phyloP scores from a whole-genome alignment of 2,329 filamentous ascomycete species.

The Metarhizium humberi region DNA sequence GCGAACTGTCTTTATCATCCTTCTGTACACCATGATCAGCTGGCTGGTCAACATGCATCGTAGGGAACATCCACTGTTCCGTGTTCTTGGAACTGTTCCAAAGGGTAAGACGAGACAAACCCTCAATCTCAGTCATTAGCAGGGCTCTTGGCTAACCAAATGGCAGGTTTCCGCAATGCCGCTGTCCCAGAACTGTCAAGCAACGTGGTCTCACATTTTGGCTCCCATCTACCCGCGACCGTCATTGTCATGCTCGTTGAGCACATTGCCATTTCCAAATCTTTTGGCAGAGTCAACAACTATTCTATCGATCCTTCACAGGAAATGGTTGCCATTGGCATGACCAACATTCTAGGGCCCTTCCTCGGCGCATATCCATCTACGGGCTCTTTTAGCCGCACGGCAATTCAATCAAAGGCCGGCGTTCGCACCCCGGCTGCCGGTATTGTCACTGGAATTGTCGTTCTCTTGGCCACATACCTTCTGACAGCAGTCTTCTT shows the following conservation, averaged over 20 bases:
- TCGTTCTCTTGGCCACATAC: conserved; percentile 87
- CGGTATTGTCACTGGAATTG: conserved; percentile 74
- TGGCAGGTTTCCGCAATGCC: conserved; percentile 65
- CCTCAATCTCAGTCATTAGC: neutral
- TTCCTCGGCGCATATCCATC: conserved; percentile 89
- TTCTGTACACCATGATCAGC: conserved; percentile 86
- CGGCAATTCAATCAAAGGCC: conserved; percentile 94
- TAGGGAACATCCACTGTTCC: conserved; percentile 56
- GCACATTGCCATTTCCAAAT: conserved; percentile 95
- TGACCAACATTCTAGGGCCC: conserved; percentile 81
- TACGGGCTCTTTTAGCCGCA: conserved; percentile 92
- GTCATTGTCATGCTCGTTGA: conserved; percentile 95
- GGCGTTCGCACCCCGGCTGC: conserved; percentile 87
- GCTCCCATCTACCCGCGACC: conserved; percentile 66
- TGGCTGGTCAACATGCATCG: conserved; percentile 71
- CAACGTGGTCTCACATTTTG: conserved; percentile 58
- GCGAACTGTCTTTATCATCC: conserved; percentile 81
- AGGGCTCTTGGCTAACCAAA: neutral
- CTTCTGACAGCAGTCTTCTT: conserved; percentile 82
- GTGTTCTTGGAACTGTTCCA: conserved; percentile 67
- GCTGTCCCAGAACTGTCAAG: conserved; percentile 60
- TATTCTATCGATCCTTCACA: conserved; percentile 94
- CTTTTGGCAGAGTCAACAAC: conserved; percentile 91
- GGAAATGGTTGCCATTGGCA: conserved; percentile 88
- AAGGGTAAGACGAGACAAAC: conserved; percentile 35